Evolutionary conservation across 345 rosid species (phyloP).

Genomic region (Kernera saxatilis): DNA sequence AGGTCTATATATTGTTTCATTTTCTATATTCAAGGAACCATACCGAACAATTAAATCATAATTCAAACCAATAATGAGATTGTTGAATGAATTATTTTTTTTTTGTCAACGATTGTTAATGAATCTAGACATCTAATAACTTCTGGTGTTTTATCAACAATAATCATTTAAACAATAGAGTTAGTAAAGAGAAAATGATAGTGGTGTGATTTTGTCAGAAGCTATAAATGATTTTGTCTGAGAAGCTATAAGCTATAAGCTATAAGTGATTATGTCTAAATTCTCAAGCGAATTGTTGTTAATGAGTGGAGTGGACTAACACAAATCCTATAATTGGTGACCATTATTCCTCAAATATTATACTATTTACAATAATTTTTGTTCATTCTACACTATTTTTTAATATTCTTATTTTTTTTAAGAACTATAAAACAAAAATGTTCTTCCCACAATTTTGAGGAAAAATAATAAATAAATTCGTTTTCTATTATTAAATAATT

Average conservation of each 20-base stretch:
- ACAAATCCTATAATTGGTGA: background rate
- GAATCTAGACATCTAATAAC: background rate
- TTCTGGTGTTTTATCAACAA: background rate
- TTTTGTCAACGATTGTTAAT: no score
- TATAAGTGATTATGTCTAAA: conserved; percentile 9
- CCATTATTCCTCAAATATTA: no score
- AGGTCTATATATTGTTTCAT: background rate
- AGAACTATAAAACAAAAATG: no score
- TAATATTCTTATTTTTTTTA: no score
- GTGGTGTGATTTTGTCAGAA: conserved; percentile 10
- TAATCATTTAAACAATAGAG: background rate
- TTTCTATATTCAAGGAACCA: background rate
- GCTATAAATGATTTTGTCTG: background rate
- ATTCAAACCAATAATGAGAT: background rate
- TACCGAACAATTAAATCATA: background rate
- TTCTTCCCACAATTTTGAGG: no score
- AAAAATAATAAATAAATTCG: no score
- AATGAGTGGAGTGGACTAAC: background rate
- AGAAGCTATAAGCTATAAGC: background rate
- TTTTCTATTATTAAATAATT: no score
- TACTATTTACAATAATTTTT: no score
- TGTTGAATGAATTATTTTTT: background rate
- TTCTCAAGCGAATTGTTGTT: background rate
- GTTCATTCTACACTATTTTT: no score
- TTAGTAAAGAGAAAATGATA: background rate